Evolutionary conservation across 2,329 filamentous ascomycete species (phyloP).

Genomic region (Calcarisporium arbuscula): DNA sequence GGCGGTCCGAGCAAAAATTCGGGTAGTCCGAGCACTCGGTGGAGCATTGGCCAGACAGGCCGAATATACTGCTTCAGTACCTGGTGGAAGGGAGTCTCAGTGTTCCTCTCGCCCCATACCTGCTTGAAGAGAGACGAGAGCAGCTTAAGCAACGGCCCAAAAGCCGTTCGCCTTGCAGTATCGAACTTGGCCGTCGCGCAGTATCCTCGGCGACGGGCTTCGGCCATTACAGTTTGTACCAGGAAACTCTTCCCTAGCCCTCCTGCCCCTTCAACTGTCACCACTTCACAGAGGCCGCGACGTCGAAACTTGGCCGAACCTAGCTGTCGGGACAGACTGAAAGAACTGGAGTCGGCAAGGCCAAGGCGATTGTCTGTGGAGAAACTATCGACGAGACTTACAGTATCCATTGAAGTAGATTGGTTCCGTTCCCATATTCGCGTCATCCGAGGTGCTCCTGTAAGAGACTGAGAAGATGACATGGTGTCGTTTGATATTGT

Average conservation of each 20-base stretch:
- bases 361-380: constrained; percentile 36
- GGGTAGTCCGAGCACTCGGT: constrained; percentile 54
- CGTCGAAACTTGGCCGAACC: constrained; percentile 53
- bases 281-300: constrained; percentile 57
- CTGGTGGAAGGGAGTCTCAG: constrained; percentile 57
- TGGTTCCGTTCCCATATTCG: constrained; percentile 48
- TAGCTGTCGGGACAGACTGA: constrained; percentile 47
- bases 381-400: constrained; percentile 38
- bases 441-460: constrained; percentile 27
- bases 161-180: constrained; percentile 52
- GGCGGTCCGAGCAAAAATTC: constrained; percentile 61
- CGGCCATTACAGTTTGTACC: constrained; percentile 55
- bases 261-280: constrained; percentile 54
- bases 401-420: constrained; percentile 43
- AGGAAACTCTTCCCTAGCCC: constrained; percentile 62
- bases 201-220: constrained; percentile 56
- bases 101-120: constrained; percentile 60
- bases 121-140: constrained; percentile 61
- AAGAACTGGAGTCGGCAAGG: constrained; percentile 38
- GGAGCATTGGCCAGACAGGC: constrained; percentile 58
- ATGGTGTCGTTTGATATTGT: constrained; percentile 38
- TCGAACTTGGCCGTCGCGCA: constrained; percentile 63
- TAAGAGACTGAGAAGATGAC: constrained; percentile 38
- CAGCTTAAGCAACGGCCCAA: constrained; percentile 58
- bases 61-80: constrained; percentile 55